Evolutionary conservation across 441 rosid genomes (phyloP).

Genomic region (Pelargonium citronellum): DNA sequence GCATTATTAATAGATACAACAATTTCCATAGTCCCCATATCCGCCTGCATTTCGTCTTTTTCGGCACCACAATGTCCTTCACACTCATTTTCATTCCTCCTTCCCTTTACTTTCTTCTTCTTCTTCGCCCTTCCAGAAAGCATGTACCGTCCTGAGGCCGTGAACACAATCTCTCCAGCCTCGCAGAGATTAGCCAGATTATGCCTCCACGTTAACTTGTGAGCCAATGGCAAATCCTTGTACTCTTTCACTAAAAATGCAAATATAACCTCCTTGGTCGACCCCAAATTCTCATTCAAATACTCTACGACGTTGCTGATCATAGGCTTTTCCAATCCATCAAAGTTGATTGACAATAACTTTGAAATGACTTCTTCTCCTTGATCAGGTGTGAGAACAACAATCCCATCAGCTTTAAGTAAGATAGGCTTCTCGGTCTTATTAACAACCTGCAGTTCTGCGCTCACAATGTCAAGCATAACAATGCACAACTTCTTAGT

Average conservation of each 20-base stretch:
- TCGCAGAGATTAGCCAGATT: neutral
- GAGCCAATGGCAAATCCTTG: neutral
- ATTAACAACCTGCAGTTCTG: slow-evolving; percentile 86
- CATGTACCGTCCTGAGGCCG: neutral
- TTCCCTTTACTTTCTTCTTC: neutral
- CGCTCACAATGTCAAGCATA: slow-evolving; percentile 89
- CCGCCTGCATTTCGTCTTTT: neutral
- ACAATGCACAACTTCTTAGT: slow-evolving; percentile 95
- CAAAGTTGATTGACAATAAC: slow-evolving; percentile 82
- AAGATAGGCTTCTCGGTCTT: slow-evolving; percentile 64
- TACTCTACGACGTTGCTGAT: neutral
- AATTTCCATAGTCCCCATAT: neutral
- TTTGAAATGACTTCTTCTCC: slow-evolving; percentile 72
- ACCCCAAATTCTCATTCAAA: neutral
- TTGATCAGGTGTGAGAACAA: slow-evolving; percentile 69
- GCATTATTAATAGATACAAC: neutral
- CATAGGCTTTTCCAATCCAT: slow-evolving; percentile 64
- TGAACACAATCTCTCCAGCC: neutral
- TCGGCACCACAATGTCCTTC: neutral
- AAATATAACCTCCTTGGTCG: neutral
- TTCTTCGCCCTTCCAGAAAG: neutral
- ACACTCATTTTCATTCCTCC: neutral
- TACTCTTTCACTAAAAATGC: neutral
- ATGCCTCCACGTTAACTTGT: neutral
- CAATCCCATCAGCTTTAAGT: slow-evolving; percentile 58